Evolutionary conservation across 495 filamentous ascomycete species (phyloP), one percentile per base, ranked within the genome.

Genomic region (Opeltia flavorubescens): DNA sequence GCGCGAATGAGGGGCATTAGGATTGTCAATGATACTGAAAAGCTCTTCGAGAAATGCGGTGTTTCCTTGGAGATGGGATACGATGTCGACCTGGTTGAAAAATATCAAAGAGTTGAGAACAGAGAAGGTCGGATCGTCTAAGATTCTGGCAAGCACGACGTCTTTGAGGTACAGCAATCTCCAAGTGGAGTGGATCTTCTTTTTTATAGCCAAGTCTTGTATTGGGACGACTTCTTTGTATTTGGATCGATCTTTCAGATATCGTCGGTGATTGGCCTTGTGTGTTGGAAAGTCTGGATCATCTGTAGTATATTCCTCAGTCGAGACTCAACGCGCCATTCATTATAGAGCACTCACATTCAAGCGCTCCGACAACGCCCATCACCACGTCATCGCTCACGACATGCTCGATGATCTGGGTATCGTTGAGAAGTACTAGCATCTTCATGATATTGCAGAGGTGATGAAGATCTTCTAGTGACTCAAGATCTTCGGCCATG

Each of bases 391-490:
- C 77, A 65, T 98, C 93, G 6, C 83, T 84, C 6, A 98, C 89
- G 38, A 88, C 84, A 40, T 83, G 79, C 60, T 98, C 91, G 50
- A 98, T 94, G 49, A 98, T 94, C 46, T 77, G 68, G 29, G 81
- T 94, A 57, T 98, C 93, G 60, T 98, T 98, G 20, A 98, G 75
- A 36, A 96, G 69, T 41, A 98, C 86, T 29, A 95, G 73, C 44
- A 79, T 83, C 69, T 98, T 98, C 87, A 95, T 94, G 60, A 98
- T 94, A 58, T 87, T 94, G 78, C 91, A 98, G 18, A 98, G 67
- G 25, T 82, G 75, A 59, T 96, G 93, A 25, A 98, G 68, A 56
- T 95, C 89, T 0, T 72, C 57, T 26, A 94, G 65, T 51, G 83
- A 87, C 60, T 98, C 88, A 48, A 94, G 69, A 58, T 95, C 86